Evolutionary conservation across 208 protist species (phyloP), one percentile per base, ranked within the genome.

Genomic region (Naegleria gruberi): DNA sequence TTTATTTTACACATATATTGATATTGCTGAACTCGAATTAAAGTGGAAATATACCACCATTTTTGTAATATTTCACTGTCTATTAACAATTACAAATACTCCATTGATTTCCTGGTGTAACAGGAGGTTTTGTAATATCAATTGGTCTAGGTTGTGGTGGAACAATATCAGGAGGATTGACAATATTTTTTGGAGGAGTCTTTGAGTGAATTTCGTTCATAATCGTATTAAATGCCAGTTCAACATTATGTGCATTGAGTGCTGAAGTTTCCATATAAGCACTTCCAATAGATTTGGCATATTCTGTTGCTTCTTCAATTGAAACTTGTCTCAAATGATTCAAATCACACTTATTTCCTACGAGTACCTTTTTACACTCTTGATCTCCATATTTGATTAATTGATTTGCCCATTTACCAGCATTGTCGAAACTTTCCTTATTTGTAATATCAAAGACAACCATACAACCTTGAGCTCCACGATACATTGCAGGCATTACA

Each of bases 211-310:
- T 87, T 0, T 55, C 47, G 10, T 82, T 96, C 40, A 98, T 92
- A 84, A 98, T 97, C n/a, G 95, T 95, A 90, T 95, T 92, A 93
- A 98, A 98, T 0, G 96, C 96, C n/a, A 94, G 45, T 65, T 98
- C 96, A 41, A 98, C 97, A 92, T 98, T 98, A 45, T 93, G 97
- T 5, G 94, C 91, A 73, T 98, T 94, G 15, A 97, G 90, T 10
- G 97, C 96, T 55, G 96, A 98, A 3, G 97, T 98, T 91, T 98
- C 97, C 82, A 98, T 97, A 92, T 98, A 98, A 10, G 92, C 93
- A 0, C 97, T 90, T 82, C 91, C 92, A 47, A 97, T 89, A 89
- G 96, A 92, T 65, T 94, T 91, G 41, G 95, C 95, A 92, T 95
- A 97, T n/a, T 55, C 90, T 81, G 93, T 93, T 0, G 94, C 95